Evolutionary conservation across 1,284 basidiomycete genomes (phyloP), one percentile per base, ranked within the genome.

Genomic region (Moniliella sp.): DNA sequence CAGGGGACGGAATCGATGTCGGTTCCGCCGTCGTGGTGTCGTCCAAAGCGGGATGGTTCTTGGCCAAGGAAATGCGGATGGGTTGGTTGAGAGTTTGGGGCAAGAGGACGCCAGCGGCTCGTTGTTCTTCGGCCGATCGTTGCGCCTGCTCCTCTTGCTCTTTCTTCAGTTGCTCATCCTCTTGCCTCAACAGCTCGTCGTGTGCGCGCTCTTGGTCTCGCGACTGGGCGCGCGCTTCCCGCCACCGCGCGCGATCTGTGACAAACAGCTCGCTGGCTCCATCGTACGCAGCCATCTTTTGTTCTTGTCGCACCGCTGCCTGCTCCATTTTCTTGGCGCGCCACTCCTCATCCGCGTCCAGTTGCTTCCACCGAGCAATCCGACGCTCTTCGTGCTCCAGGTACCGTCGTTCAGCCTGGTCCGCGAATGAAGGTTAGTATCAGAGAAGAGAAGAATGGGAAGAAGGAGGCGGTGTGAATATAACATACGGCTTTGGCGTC

Each of bases 121-220:
- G 39, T 37, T 50, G 51, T 33, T 41, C 31, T 28, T 50, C 40
- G 15, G 46, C 39, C 11, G 46, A 32, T 19, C 38, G 40, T 19
- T 46, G 46, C 47, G 52, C 50, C 21, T 57, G 52, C 11, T 35
- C 43, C 7, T 44, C 54, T 34, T 55, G 51, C 35, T 49, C 31
- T 2, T 43, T 50, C 9, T 55, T 32, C 34, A 57, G 55, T 5
- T 36, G 37, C 26, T 57, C 50, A 4, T 46, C 42, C 35, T 55
- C 55, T 9, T 37, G 26, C 29, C 35, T 16, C 15, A 28, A 37
- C 27, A 34, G 34, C 17, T 55, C 51, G 8, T 39, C 36, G 1
- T 27, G 31, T 28, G 50, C 42, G 3, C 35, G 32, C 5, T 15
- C 25, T 5, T 43, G 37, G 25, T 53, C 52, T 0, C 30, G 30